Conservation (phyloP, 2,329 filamentous ascomycete species). For the Fusarium buxicola region DNA sequence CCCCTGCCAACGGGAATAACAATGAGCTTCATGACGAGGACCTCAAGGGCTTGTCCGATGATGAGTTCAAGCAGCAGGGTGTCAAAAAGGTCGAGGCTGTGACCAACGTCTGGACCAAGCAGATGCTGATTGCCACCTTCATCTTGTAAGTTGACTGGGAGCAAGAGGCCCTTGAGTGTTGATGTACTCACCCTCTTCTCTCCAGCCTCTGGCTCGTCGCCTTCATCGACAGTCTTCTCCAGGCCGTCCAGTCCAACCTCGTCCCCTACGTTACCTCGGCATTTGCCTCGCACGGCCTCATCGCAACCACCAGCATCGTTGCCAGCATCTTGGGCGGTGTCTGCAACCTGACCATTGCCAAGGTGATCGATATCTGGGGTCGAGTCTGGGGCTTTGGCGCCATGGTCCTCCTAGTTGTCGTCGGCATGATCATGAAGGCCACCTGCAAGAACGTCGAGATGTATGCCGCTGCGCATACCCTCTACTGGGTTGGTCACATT, state of each 20-base stretch:
- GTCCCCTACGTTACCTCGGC: conserved; percentile 60
- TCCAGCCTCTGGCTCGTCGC: conserved; percentile 58
- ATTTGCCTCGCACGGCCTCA: conserved; percentile 64
- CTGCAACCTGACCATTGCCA: conserved; percentile 11
- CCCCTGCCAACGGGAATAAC: conserved; percentile 14
- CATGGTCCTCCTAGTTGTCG: conserved; percentile 53
- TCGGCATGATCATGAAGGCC: conserved; percentile 72
- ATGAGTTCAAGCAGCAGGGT: conserved; percentile 35
- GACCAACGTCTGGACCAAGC: conserved; percentile 54
- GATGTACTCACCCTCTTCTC: neutral
- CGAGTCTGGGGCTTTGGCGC: conserved; percentile 13
- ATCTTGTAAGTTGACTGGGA: conserved; percentile 41
- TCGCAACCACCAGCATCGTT: conserved; percentile 65
- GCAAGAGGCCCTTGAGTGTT: too few species aligned
- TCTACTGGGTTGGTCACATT: conserved; percentile 70
- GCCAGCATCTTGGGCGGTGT: conserved; percentile 42
- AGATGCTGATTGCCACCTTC: conserved; percentile 49
- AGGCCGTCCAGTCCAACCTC: conserved; percentile 47
- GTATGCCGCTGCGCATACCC: conserved; percentile 70
- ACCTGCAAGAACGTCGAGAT: conserved; percentile 66
- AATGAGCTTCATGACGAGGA: conserved; percentile 17
- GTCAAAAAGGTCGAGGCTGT: conserved; percentile 50
- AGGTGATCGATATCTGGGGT: conserved; percentile 24
- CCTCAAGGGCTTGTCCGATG: conserved; percentile 13
- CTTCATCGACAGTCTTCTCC: conserved; percentile 60